Conservation (phyloP, 140 eudicot genomes). For the Flaveria floridana region DNA sequence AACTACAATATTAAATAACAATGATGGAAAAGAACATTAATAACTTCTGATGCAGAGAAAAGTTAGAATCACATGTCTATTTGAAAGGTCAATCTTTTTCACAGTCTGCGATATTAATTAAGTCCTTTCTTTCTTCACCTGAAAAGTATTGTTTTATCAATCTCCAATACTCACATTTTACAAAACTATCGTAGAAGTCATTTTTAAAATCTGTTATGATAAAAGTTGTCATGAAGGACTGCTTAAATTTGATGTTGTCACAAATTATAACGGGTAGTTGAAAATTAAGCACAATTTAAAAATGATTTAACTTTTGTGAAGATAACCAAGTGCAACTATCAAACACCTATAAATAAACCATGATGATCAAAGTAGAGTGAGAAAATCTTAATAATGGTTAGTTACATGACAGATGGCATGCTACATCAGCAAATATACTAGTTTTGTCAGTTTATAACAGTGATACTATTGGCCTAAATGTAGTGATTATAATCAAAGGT, state of each 20-base stretch:
- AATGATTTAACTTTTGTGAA: no score
- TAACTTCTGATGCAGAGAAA: not conserved
- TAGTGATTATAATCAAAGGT: not conserved
- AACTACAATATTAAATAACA: not conserved
- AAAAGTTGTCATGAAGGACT: not conserved
- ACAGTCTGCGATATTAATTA: not conserved
- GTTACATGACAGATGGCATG: no score
- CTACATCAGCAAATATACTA: no score
- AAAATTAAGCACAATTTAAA: not conserved
- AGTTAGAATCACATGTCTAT: not conserved
- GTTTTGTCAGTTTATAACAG: no score
- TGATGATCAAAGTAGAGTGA: no score
- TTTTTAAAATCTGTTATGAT: not conserved
- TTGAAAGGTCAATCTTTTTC: not conserved
- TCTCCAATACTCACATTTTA: not conserved
- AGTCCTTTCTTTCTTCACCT: not conserved
- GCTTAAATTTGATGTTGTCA: not conserved
- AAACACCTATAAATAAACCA: no score
- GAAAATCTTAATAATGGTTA: no score
- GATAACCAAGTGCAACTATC: no score
- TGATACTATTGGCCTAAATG: not conserved
- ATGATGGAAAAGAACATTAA: not conserved
- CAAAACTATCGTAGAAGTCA: not conserved
- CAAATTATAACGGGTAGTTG: not conserved
- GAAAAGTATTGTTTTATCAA: not conserved